Percentiles rank a stretch among this genome's conserved stretches.
Conservation (phyloP, 306 rosid genomes). For the Ochetophila trinervis region DNA sequence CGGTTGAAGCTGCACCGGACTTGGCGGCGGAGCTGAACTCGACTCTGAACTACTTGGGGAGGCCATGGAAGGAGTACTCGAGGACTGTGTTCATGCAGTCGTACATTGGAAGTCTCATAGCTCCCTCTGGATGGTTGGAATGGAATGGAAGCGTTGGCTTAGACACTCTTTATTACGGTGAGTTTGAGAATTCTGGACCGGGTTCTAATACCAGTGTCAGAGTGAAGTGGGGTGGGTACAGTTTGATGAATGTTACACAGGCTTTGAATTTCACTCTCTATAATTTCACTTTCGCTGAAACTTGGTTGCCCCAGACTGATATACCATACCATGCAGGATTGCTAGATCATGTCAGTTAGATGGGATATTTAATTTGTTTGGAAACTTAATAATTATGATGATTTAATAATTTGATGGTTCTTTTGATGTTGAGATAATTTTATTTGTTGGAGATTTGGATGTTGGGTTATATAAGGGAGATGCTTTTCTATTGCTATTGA, state of each 20-base stretch:
- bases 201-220: constrained; percentile 56
- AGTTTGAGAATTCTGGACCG: constrained; percentile 60
- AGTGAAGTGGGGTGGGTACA: constrained; percentile 68
- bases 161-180: constrained; percentile 68
- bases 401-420: too few relatives aligned
- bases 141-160: constrained; percentile 68
- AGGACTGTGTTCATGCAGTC: constrained; percentile 75
- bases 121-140: constrained; percentile 64
- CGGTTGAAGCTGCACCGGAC: constrained; percentile 52
- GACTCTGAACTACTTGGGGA: constrained; percentile 40
- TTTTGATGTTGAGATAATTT: too few relatives aligned
- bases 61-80: constrained; percentile 73
- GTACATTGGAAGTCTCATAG: constrained; percentile 53
- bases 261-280: constrained; percentile 67
- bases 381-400: too few relatives aligned
- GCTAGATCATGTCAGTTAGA: constrained; percentile 9
- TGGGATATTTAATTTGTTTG: neutral
- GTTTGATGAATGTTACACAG: constrained; percentile 48
- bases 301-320: constrained; percentile 72
- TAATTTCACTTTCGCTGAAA: constrained; percentile 55
- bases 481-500: too few relatives aligned
- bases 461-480: too few relatives aligned
- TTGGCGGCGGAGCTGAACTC: constrained; percentile 31
- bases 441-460: too few relatives aligned
- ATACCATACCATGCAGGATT: constrained; percentile 61